Evolutionary conservation across 2,329 filamentous ascomycete species (phyloP).

Genomic region (Diplodia intermedia): DNA sequence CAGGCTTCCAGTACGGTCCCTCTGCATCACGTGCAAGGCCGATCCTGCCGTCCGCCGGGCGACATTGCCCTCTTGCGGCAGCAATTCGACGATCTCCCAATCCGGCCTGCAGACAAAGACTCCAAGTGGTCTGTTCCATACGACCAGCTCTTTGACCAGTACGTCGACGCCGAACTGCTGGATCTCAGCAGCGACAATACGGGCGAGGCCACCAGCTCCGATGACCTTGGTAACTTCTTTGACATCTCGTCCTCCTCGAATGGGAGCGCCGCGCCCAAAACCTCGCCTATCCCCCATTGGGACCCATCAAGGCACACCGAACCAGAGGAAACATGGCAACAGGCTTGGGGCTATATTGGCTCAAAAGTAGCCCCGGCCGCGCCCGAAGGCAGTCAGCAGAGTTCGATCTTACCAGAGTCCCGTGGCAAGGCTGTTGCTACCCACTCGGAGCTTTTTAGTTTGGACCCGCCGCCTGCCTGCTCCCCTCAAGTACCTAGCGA

Average conservation of each 20-base stretch:
- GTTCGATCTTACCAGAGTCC: conserved; percentile 44
- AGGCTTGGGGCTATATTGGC: conserved; percentile 59
- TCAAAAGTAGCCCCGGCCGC: conserved; percentile 55
- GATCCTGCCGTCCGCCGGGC: conserved; percentile 28
- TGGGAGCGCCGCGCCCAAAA: conserved; percentile 56
- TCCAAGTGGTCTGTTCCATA: conserved; percentile 61
- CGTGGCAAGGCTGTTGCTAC: conserved; percentile 43
- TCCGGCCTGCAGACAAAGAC: conserved; percentile 60
- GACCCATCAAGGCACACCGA: conserved; percentile 42
- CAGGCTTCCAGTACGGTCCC: conserved; percentile 23
- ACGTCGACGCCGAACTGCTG: conserved; percentile 64
- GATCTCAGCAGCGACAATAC: conserved; percentile 53
- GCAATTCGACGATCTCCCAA: conserved; percentile 43
- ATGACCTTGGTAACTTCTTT: conserved; percentile 61
- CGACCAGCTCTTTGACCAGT: conserved; percentile 69
- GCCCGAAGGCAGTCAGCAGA: conserved; percentile 40
- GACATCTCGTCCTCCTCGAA: conserved; percentile 56
- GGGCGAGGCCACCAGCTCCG: conserved; percentile 56
- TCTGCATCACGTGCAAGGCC: conserved; percentile 33
- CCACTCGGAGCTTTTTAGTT: conserved; percentile 44
- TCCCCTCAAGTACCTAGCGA: conserved; percentile 33
- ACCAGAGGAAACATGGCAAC: conserved; percentile 60
- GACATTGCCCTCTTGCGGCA: conserved; percentile 38
- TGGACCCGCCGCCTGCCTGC: conserved; percentile 37
- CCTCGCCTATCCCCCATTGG: conserved; percentile 58